Evolutionary conservation across 75 land plant species (phyloP), one percentile per base, ranked within the genome.

Genomic region (Gnetum montanum): DNA sequence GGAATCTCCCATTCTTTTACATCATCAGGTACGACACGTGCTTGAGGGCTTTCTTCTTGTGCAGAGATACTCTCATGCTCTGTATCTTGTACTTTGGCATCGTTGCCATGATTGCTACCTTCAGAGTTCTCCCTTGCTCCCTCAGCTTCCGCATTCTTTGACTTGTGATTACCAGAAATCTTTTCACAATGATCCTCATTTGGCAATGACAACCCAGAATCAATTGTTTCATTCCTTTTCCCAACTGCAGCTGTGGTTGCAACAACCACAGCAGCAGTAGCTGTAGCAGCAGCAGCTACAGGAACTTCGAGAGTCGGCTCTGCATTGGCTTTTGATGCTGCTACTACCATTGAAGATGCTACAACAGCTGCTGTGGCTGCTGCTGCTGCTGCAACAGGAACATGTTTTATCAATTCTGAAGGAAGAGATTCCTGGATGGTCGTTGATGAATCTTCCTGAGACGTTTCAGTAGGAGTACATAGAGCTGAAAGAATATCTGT

Each of bases 341-440:
- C 95, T 37, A 66, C 90, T 11, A 85, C 83, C 80, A 85, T 76
- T 30, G 90, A 73, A 46, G 94, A 88, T 54, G 90, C 85, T 49
- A 85, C 90, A 61, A 88, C 85, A 54, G 90, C 95, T 15, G 90
- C 93, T 4, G 93, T 85, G n/a, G 87, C 84, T 20, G 79, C 90
- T 28, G 88, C 87, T 11, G 81, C 82, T 4, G 94, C 89, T 51
- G 90, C 89, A 37, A 81, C 86, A 48, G 90, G 83, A 30, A 77
- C 62, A 37, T 81, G 69, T 58, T 64, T 71, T 30, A 47, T 63
- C 37, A 71, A 38, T 35, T 73, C 73, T 11, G 57, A 8, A 4
- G 73, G 67, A 54, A 53, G 24, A n/a, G 44, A 27, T 34, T 69
- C 81, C 55, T 59, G 48, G 1, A 49, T 41, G 12, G 18, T 43